Percentiles rank a stretch among this genome's conserved stretches.
Conservation (phyloP, 345 rosid genomes). For the Camelina laxa region DNA sequence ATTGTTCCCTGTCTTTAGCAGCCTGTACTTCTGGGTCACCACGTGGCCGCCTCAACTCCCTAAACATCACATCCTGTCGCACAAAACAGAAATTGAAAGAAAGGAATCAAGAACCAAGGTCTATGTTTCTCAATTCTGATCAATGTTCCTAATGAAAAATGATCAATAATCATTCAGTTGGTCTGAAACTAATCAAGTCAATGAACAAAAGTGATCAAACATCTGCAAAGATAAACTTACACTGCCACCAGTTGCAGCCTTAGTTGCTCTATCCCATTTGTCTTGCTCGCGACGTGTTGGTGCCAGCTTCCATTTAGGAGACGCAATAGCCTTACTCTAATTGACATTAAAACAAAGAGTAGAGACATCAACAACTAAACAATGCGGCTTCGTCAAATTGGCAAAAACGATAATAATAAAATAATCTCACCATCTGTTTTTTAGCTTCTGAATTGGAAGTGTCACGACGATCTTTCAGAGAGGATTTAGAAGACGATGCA, state of each 20-base stretch:
- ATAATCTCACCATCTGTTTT: conserved; percentile 28
- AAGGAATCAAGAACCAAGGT: conserved; percentile 28
- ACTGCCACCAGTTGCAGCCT: conserved; percentile 86
- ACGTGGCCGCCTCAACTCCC: conserved; percentile 63
- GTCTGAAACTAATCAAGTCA: not conserved
- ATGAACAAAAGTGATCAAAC: not conserved
- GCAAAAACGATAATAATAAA: not conserved
- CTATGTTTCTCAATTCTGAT: not conserved
- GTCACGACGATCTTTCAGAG: conserved; percentile 20
- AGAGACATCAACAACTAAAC: conserved; percentile 31
- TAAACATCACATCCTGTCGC: conserved; percentile 69
- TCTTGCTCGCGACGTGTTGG: conserved; percentile 91
- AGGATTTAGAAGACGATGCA: conserved; percentile 51
- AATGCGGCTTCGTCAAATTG: conserved; percentile 1
- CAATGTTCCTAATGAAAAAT: not conserved
- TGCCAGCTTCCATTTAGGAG: conserved; percentile 64
- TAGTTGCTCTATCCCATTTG: conserved; percentile 93
- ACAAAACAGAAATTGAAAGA: conserved; percentile 14
- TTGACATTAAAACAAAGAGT: not conserved
- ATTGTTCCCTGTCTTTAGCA: conserved; percentile 78
- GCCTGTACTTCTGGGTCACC: conserved; percentile 82
- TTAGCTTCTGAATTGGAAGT: conserved; percentile 51
- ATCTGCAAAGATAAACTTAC: conserved; percentile 51
- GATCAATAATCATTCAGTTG: not conserved
- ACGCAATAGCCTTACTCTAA: conserved; percentile 44